A percentile compares a stretch with the other conserved stretches of the same genome.
These are phyloP conservation scores for Platismatia glauca DNA, from an alignment of 495 filamentous ascomycete species.

Conservation along the genomic window DNA sequence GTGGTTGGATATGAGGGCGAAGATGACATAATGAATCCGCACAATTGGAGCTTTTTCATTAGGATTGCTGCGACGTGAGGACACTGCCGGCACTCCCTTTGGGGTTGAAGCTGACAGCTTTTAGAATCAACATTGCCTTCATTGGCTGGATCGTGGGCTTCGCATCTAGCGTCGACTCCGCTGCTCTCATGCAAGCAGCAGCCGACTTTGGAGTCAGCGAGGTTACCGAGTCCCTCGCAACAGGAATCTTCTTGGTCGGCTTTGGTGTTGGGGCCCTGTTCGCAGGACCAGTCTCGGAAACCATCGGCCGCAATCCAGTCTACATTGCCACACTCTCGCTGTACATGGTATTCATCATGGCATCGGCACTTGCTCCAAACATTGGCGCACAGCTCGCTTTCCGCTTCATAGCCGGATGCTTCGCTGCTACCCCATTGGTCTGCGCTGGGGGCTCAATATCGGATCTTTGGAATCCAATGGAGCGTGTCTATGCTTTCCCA, in stretches of 20 bases:
- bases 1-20: slow-evolving; percentile 49
- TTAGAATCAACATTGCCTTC: slow-evolving; percentile 37
- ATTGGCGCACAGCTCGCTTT: slow-evolving; percentile 43
- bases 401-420: slow-evolving; percentile 44
- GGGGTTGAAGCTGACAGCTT: not conserved
- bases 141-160: slow-evolving; percentile 44
- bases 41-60: slow-evolving; percentile 41
- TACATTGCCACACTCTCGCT: slow-evolving; percentile 45
- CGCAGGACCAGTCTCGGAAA: slow-evolving; percentile 50
- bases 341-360: slow-evolving; percentile 48
- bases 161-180: slow-evolving; percentile 46
- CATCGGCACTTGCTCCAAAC: slow-evolving; percentile 41
- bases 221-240: slow-evolving; percentile 44
- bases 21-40: slow-evolving; percentile 47
- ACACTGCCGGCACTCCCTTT: too few relatives aligned
- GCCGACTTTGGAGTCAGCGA: slow-evolving; percentile 42
- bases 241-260: slow-evolving; percentile 53
- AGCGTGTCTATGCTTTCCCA: slow-evolving; percentile 41
- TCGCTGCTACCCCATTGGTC: slow-evolving; percentile 44
- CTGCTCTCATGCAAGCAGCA: slow-evolving; percentile 35
- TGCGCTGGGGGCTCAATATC: slow-evolving; percentile 44
- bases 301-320: slow-evolving; percentile 48
- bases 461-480: slow-evolving; percentile 43
- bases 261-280: slow-evolving; percentile 49
- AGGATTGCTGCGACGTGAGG: slow-evolving; percentile 33